Base-by-base conservation (phyloP, 148 eudicot species). In the Spergularia marina region DNA sequence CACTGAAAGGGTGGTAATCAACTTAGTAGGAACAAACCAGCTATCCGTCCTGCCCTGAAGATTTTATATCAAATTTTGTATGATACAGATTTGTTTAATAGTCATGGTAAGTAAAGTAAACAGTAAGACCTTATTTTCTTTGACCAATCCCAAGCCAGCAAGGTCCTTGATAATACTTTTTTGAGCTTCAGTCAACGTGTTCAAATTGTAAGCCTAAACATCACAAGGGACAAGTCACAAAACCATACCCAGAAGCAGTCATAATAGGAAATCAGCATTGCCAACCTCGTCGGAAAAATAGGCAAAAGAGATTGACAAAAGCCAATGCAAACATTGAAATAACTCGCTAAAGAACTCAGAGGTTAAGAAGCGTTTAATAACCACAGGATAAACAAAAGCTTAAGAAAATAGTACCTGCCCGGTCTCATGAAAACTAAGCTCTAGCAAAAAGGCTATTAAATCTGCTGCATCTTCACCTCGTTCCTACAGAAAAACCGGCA, bases 21-120 rank as follows among this genome's bases (percentile, higher is more conserved):
- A 78, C 82, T 92, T 90, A 44, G 99, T 95, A 18, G 97, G 99
- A 68, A 95, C 75, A 76, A 95, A 95, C 99, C 99, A 95, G 78
- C 99, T 84, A 40, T 95, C 99, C 78, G 89, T 95, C 88, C 89
- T 90, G 52, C 98, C 99, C 99, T 95, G 81, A 57, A 82, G 68
- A 74, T 71, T 65, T 59, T 57, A 56, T 5, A 47, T 76, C 40
- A 77, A 61, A 30, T 6, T 18, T 44, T 76, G 41, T 25, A 59
- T 17, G 34, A 41, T 21, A 18, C n/a, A 18, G 53, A 36, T 52
- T 11, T 49, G 60, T 36, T 16, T 72, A 71, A 2, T 34, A 59
- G 65, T 56, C 57, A 61, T 47, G 10, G 57, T 41, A 72, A 49
- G 59, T 54, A 69, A n/a, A 59, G 30, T 49, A 65, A 57, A 58